These are phyloP conservation scores for Boletus sp. DNA, from an alignment of 768 basidiomycete species.

Conservation along the genomic window DNA sequence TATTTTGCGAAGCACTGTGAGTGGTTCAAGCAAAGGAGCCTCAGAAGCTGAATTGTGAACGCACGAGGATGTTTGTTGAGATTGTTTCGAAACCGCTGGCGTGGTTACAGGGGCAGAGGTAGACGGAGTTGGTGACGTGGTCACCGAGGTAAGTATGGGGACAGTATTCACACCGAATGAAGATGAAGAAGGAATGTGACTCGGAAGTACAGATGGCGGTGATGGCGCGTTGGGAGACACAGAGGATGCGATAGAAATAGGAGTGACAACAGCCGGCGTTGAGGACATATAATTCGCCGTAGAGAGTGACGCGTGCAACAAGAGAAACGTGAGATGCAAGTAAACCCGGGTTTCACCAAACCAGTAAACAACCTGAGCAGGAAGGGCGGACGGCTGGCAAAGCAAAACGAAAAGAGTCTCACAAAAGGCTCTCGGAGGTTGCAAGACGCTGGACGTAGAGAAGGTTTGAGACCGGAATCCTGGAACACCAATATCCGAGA, in stretches of 20 bases:
- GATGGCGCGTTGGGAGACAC: slow-evolving; percentile 12
- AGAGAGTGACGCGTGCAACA: slow-evolving; percentile 4
- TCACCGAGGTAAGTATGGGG: slow-evolving; percentile 25
- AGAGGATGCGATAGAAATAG: slow-evolving; percentile 3
- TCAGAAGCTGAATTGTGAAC: slow-evolving; percentile 12
- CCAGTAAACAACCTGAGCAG: slow-evolving; percentile 3
- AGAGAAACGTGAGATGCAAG: slow-evolving; percentile 11
- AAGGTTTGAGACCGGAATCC: background rate
- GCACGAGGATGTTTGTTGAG: slow-evolving; percentile 22
- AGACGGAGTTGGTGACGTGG: slow-evolving; percentile 15
- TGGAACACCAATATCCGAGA: background rate
- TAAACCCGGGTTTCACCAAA: background rate
- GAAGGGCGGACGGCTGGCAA: slow-evolving; percentile 2
- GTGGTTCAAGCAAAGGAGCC: slow-evolving; percentile 15
- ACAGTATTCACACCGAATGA: slow-evolving; percentile 12
- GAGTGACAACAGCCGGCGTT: slow-evolving; percentile 13
- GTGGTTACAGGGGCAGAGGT: slow-evolving; percentile 11
- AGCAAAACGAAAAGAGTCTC: slow-evolving; percentile 5
- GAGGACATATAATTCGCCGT: slow-evolving; percentile 23
- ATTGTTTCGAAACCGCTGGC: slow-evolving; percentile 9
- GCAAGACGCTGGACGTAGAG: background rate
- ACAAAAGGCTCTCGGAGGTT: background rate
- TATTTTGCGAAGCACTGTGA: slow-evolving; percentile 10
- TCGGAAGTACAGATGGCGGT: slow-evolving; percentile 4
- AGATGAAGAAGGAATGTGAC: slow-evolving; percentile 5